A percentile compares a stretch with the other conserved stretches of the same genome.
phyloP scores from a whole-genome alignment of 768 basidiomycete genomes.

The Lactifluus pinguis region DNA sequence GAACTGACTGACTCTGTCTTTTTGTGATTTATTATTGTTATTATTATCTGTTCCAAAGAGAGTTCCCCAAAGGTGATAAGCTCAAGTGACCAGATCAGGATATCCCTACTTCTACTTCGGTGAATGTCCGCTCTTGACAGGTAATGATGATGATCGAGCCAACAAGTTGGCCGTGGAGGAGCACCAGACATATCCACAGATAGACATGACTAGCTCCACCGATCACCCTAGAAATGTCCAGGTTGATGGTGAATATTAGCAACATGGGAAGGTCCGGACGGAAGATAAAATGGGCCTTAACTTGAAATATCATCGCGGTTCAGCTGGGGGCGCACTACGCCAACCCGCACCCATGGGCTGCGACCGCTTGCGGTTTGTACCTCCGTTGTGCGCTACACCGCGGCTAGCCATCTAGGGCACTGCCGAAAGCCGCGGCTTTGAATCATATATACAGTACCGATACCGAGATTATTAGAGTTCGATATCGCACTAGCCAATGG shows the following conservation, averaged over 20 bases:
- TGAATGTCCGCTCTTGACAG: too few species aligned
- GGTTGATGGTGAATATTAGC: slow-evolving; percentile 63
- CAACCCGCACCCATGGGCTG: slow-evolving; percentile 61
- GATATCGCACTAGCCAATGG: slow-evolving; percentile 97
- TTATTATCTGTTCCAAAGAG: too few species aligned
- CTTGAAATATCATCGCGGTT: slow-evolving; percentile 59
- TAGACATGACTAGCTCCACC: too few species aligned
- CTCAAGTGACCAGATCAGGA: too few species aligned
- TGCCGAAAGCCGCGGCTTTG: slow-evolving; percentile 70
- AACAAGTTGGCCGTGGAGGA: too few species aligned
- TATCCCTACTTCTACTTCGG: too few species aligned
- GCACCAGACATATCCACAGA: too few species aligned
- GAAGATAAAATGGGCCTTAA: slow-evolving; percentile 38
- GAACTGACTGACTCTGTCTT: too few species aligned
- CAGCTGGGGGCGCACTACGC: slow-evolving; percentile 69
- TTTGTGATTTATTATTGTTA: too few species aligned
- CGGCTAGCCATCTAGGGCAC: slow-evolving; percentile 89
- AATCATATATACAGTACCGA: slow-evolving; percentile 69
- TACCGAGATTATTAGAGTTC: slow-evolving; percentile 92
- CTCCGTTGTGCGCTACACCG: slow-evolving; percentile 62
- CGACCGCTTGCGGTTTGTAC: slow-evolving; percentile 50
- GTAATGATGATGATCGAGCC: too few species aligned
- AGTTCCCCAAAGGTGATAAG: too few species aligned
- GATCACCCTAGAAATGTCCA: slow-evolving; percentile 50
- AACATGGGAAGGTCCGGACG: slow-evolving; percentile 60